phyloP scores from a whole-genome alignment of 2,329 filamentous ascomycete genomes.

The Claviceps maximensis region DNA sequence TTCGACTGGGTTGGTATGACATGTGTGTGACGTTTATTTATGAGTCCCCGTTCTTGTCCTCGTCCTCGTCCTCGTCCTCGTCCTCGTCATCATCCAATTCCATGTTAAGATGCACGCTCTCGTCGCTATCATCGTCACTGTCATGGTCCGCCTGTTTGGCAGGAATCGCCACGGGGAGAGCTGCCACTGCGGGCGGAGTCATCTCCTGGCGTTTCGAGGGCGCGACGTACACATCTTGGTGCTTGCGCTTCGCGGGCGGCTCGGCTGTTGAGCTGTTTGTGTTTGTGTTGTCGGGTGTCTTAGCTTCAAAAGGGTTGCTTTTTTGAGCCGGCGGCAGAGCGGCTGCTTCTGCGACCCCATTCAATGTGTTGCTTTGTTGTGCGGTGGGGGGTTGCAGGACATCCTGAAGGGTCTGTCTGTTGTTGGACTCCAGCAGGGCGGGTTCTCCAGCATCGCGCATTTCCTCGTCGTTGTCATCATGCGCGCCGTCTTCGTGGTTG shows the following conservation, averaged over 20 bases:
- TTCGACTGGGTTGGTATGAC: not conserved
- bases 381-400: slow-evolving; percentile 10
- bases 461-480: slow-evolving; percentile 10
- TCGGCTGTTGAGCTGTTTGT: slow-evolving; percentile 7
- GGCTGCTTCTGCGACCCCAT: slow-evolving; percentile 12
- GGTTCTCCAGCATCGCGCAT: not conserved
- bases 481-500: slow-evolving; percentile 9
- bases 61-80: slow-evolving; percentile 30
- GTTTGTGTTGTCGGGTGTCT: slow-evolving; percentile 7
- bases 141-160: slow-evolving; percentile 20
- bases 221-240: slow-evolving; percentile 21
- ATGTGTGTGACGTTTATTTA: not conserved
- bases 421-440: not conserved
- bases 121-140: slow-evolving; percentile 31
- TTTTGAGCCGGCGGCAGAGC: slow-evolving; percentile 18
- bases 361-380: slow-evolving; percentile 8
- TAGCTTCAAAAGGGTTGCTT: slow-evolving; percentile 24
- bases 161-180: slow-evolving; percentile 10
- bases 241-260: slow-evolving; percentile 26
- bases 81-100: slow-evolving; percentile 40
- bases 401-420: not conserved
- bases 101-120: slow-evolving; percentile 46
- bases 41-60: slow-evolving; percentile 19
- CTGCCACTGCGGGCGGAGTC: slow-evolving; percentile 13
- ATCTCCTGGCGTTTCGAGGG: slow-evolving; percentile 29